Percentiles rank a stretch among this genome's conserved stretches.
Evolutionary conservation across 305 asterid species (phyloP).

Genomic region (Nicotiana rustica): DNA sequence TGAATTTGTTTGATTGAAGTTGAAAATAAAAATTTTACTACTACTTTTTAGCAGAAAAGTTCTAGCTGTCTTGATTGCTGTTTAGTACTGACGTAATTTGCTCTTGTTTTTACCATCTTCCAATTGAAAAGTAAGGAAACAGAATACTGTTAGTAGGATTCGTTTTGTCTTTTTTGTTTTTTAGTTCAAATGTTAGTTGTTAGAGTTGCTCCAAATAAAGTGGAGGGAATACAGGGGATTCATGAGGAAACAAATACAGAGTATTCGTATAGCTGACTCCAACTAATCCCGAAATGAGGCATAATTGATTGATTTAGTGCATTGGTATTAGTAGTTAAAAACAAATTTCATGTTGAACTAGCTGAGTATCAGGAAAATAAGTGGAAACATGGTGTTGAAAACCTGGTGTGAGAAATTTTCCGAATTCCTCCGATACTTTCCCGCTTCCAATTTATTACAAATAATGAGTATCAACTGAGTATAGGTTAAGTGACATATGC

Average conservation of each 20-base stretch:
- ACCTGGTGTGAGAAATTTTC: background rate
- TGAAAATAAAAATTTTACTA: background rate
- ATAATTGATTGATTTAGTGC: background rate
- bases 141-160: background rate
- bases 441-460: background rate
- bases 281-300: background rate
- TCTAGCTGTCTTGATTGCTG: background rate
- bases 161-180: background rate
- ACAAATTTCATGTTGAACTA: background rate
- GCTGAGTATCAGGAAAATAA: background rate
- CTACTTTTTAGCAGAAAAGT: background rate
- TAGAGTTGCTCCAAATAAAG: background rate
- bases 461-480: background rate
- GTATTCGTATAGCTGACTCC: background rate
- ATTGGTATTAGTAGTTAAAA: background rate
- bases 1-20: background rate
- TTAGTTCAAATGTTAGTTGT: background rate
- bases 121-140: background rate
- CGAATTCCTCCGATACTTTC: background rate
- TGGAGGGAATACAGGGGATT: background rate
- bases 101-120: background rate
- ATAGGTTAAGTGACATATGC: background rate
- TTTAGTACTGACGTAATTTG: background rate
- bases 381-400: conserved; percentile 15
- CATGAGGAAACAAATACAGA: background rate